These are phyloP conservation scores for Camelina hispida DNA, from an alignment of 345 rosid species.

Conservation along the genomic window DNA sequence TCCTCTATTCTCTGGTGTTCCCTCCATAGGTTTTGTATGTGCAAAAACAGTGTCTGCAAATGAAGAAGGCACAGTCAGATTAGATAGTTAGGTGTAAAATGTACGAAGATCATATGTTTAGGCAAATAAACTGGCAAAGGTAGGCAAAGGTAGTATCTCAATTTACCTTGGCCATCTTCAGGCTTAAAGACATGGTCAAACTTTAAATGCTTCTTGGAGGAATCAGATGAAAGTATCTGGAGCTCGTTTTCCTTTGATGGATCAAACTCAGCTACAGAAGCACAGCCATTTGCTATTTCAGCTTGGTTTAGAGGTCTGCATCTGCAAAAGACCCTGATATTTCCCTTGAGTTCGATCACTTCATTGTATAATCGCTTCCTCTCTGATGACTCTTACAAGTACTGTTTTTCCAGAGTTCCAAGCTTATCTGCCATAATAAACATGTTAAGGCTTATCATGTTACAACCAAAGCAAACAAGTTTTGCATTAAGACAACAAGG, in stretches of 20 bases:
- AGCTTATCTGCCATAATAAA: constrained; percentile 55
- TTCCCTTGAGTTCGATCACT: constrained; percentile 90
- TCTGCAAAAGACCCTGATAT: constrained; percentile 97
- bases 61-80: constrained; percentile 24
- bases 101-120: constrained; percentile 7
- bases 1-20: constrained; percentile 84
- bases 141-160: no score
- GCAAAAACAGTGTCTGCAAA: constrained; percentile 86
- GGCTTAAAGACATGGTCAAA: constrained; percentile 88
- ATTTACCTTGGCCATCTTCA: constrained; percentile 80
- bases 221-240: constrained; percentile 72
- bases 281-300: constrained; percentile 64
- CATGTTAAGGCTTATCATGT: constrained; percentile 23
- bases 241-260: constrained; percentile 73
- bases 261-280: constrained; percentile 74
- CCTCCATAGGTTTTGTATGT: constrained; percentile 91
- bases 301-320: constrained; percentile 78
- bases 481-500: neutral
- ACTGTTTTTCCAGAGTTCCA: constrained; percentile 72
- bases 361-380: constrained; percentile 85
- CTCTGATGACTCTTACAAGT: constrained; percentile 65
- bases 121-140: no score
- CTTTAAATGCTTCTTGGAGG: constrained; percentile 88
- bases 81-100: constrained; percentile 6
- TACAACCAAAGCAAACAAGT: constrained; percentile 19